These are phyloP conservation scores for Globisporangium paroecandrum DNA, from an alignment of 352 stramenopile genomes.

Conservation along the genomic window DNA sequence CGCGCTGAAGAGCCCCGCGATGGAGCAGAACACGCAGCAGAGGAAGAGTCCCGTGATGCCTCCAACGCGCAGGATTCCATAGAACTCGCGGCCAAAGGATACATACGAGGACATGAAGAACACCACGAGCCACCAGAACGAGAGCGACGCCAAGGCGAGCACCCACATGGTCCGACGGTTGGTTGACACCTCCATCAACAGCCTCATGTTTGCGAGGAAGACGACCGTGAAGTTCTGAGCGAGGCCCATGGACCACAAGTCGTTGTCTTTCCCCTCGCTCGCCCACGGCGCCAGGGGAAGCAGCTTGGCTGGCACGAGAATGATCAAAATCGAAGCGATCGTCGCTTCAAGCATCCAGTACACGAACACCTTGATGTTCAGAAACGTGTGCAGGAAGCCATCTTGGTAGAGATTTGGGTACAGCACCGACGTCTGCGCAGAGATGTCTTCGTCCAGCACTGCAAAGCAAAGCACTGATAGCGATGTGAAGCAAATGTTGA, in stretches of 20 bases:
- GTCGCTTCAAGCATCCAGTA: constrained; percentile 63
- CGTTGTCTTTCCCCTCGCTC: constrained; percentile 49
- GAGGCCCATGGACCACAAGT: constrained; percentile 62
- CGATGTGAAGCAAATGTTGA: constrained; percentile 81
- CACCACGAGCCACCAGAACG: constrained; percentile 49
- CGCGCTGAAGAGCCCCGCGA: constrained; percentile 27
- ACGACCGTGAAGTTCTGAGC: constrained; percentile 65
- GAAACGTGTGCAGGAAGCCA: constrained; percentile 42
- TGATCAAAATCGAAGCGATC: constrained; percentile 44
- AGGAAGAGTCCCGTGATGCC: constrained; percentile 39
- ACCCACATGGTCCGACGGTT: constrained; percentile 24
- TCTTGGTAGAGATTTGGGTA: constrained; percentile 59
- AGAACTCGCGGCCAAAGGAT: constrained; percentile 61
- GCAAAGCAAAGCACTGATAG: constrained; percentile 64
- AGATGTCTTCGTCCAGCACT: constrained; percentile 59
- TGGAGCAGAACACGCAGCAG: constrained; percentile 29
- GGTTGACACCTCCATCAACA: constrained; percentile 48
- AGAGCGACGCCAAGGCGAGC: constrained; percentile 34
- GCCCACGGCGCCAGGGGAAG: constrained; percentile 46
- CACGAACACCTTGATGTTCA: constrained; percentile 42
- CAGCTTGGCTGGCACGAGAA: constrained; percentile 39
- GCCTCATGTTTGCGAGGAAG: constrained; percentile 44
- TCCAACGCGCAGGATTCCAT: constrained; percentile 44
- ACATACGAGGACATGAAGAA: constrained; percentile 47
- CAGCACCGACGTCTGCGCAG: constrained; percentile 32